Percentiles rank a stretch among this genome's conserved stretches.
These are phyloP conservation scores for Trichoderma sp. DNA, from an alignment of 2,329 filamentous ascomycete genomes.

Conservation along the genomic window DNA sequence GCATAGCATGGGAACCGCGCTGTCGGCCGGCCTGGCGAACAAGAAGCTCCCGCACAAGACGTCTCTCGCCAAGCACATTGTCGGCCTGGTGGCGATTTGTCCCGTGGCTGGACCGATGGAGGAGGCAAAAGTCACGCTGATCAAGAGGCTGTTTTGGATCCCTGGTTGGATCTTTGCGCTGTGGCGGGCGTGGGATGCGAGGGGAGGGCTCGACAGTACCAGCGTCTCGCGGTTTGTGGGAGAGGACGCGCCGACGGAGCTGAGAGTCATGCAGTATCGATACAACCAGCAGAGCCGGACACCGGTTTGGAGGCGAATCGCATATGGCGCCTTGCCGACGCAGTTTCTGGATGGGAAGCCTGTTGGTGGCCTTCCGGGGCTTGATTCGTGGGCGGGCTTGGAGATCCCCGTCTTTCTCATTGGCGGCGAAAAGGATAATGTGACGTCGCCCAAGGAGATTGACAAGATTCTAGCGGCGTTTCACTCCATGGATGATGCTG, in stretches of 20 bases:
- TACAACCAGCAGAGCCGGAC: constrained; percentile 84
- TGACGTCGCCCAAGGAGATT: constrained; percentile 71
- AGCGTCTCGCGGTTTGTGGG: constrained; percentile 80
- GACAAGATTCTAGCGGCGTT: constrained; percentile 58
- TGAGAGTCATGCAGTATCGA: constrained; percentile 63
- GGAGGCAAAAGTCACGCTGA: constrained; percentile 42
- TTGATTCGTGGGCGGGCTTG: constrained; percentile 68
- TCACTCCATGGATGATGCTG: constrained; percentile 11
- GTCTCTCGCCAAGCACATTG: constrained; percentile 59
- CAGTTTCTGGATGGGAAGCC: constrained; percentile 50
- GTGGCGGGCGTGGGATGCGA: constrained; percentile 72
- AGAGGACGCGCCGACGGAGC: constrained; percentile 59
- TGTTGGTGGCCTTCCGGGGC: constrained; percentile 64
- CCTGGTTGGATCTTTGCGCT: constrained; percentile 72
- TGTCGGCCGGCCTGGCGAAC: constrained; percentile 67
- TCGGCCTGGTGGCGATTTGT: constrained; percentile 77
- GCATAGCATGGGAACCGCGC: constrained; percentile 85
- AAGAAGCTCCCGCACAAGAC: constrained; percentile 42
- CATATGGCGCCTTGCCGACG: constrained; percentile 64
- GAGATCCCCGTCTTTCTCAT: constrained; percentile 73
- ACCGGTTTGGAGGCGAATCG: constrained; percentile 78
- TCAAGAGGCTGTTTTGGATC: constrained; percentile 60
- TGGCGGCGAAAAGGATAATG: constrained; percentile 69
- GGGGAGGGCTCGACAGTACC: constrained; percentile 71
- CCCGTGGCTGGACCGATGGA: constrained; percentile 65